Base-by-base conservation (phyloP, 2,329 filamentous ascomycete genomes). In the Fusarium palustre region DNA sequence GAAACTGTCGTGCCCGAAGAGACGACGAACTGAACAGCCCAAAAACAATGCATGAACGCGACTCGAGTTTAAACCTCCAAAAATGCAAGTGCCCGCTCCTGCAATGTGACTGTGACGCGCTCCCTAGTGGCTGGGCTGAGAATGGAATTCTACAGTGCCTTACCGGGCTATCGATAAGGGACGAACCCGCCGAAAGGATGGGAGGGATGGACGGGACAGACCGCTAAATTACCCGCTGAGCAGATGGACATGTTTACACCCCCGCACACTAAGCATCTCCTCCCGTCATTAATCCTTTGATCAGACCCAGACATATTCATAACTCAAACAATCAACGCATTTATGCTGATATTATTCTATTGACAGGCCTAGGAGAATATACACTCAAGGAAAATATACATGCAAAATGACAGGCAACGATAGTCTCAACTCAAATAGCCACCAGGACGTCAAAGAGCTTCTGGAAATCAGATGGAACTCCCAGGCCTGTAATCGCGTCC, bases 401-500 rank as follows among this genome's bases (percentile, higher is more conserved):
- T 15, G 22, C 7, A 53, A 25, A 48, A 65, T 39, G 15, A n/a
- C 31, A 53, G 8, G 47, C 25, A 20, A 12, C 10, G 9, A 15
- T 10, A 7, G 9, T 18, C 13, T 38, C 25, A 18, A 5, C 48
- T 74, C 20, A 63, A 57, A 55, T 34, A 41, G 75, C 63, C 13
- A 78, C 64, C 60, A 82, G 62, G 15, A 76, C 79, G 33, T 76
- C 59, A 66, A 81, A 50, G 5, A 83, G 71, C 68, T 77, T 76
- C 10, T 73, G 62, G 73, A 84, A 85, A 38, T 83, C 78, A 38
- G 76, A 76, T 1, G 84, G 80, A 36, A 83, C 81, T 1, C 85
- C 85, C 22, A 86, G 63, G 49, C 88, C 85, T 2, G 84, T 86
- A 5, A 84, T 81, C 2, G 81, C 78, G 65, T 87, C 84, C 72